These are phyloP conservation scores for Cryphonectria japonica DNA, from an alignment of 2,329 filamentous ascomycete genomes.

Conservation along the genomic window DNA sequence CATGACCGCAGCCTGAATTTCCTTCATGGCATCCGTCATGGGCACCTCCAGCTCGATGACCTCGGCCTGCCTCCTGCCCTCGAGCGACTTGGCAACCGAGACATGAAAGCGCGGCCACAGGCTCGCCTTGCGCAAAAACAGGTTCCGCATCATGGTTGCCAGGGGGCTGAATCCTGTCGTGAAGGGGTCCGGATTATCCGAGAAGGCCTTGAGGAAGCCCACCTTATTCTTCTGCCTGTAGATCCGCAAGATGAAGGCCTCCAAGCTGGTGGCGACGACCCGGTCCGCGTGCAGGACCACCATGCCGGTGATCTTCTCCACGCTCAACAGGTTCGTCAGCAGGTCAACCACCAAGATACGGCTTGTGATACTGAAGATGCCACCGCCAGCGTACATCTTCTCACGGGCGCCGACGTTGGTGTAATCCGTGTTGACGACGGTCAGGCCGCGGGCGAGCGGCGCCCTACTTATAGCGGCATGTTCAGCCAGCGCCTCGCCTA, in stretches of 20 bases:
- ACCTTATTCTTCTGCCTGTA: slow-evolving; percentile 93
- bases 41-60: slow-evolving; percentile 95
- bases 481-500: slow-evolving; percentile 93
- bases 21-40: slow-evolving; percentile 92
- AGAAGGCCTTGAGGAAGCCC: slow-evolving; percentile 95
- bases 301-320: slow-evolving; percentile 84
- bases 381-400: slow-evolving; percentile 87
- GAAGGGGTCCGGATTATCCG: slow-evolving; percentile 90
- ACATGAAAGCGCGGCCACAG: slow-evolving; percentile 95
- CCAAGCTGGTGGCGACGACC: slow-evolving; percentile 81
- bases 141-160: slow-evolving; percentile 85
- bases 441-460: slow-evolving; percentile 80
- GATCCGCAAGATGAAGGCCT: slow-evolving; percentile 93
- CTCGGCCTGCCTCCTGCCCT: slow-evolving; percentile 90
- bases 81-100: slow-evolving; percentile 83
- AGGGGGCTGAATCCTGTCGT: slow-evolving; percentile 86
- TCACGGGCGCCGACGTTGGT: slow-evolving; percentile 86
- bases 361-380: slow-evolving; percentile 94
- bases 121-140: slow-evolving; percentile 87
- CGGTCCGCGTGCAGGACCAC: slow-evolving; percentile 88
- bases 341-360: slow-evolving; percentile 94
- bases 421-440: slow-evolving; percentile 90
- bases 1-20: slow-evolving; percentile 92
- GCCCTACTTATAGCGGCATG: slow-evolving; percentile 89
- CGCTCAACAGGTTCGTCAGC: slow-evolving; percentile 78